Percentiles rank a stretch among this genome's conserved stretches.
These are phyloP conservation scores for Pyrenochaeta sp. DNA, from an alignment of 2,329 filamentous ascomycete genomes.

Conservation along the genomic window DNA sequence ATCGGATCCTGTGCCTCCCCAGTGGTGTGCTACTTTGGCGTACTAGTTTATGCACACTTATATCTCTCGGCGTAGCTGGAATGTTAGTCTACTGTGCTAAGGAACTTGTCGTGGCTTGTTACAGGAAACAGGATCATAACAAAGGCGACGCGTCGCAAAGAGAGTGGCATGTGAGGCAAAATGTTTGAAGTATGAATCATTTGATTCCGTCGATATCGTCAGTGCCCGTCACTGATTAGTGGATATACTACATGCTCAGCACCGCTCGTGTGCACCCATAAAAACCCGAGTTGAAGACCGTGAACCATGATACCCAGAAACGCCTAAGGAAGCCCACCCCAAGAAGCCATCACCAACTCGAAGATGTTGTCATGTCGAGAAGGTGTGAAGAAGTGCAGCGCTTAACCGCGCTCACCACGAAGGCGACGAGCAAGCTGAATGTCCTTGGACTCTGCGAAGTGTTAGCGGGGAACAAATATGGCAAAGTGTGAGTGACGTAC, in stretches of 20 bases:
- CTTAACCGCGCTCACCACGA: slow-evolving; percentile 63
- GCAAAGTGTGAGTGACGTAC: slow-evolving; percentile 31
- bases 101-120: too few species aligned
- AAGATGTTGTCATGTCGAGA: slow-evolving; percentile 36
- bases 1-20: background rate
- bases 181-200: slow-evolving; percentile 37
- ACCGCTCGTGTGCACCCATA: slow-evolving; percentile 47
- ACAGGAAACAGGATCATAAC: too few species aligned
- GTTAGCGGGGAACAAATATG: slow-evolving; percentile 25
- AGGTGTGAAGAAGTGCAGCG: slow-evolving; percentile 27
- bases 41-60: slow-evolving; percentile 3
- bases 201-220: slow-evolving; percentile 44
- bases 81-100: background rate
- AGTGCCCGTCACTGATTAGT: slow-evolving; percentile 46
- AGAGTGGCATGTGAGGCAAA: background rate
- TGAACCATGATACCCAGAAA: slow-evolving; percentile 48
- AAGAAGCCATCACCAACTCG: slow-evolving; percentile 34
- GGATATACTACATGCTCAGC: slow-evolving; percentile 52
- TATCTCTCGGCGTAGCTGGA: background rate
- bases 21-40: background rate
- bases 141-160: background rate
- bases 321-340: slow-evolving; percentile 42
- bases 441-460: slow-evolving; percentile 82
- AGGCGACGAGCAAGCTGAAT: slow-evolving; percentile 82
- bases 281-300: slow-evolving; percentile 44